Conservation (phyloP, 805 yeast species). For the Schizosaccharomyces japonicus region DNA sequence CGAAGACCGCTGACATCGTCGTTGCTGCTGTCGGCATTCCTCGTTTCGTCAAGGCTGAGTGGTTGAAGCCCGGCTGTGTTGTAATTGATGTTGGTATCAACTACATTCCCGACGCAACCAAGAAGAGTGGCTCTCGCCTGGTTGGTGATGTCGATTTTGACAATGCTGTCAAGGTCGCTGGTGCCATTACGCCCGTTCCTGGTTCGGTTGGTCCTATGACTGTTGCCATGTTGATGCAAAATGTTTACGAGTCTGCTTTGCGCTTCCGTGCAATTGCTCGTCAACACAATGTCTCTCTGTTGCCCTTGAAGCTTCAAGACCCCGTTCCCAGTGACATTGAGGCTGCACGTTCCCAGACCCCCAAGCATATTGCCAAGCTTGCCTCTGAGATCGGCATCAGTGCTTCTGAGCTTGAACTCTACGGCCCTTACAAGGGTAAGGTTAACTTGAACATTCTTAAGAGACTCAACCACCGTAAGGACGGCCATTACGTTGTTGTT, state of each 20-base stretch:
- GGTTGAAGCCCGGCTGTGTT: constrained; percentile 65
- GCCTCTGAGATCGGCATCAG: constrained; percentile 67
- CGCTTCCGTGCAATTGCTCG: constrained; percentile 24
- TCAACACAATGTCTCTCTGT: constrained; percentile 28
- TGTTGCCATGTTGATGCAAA: constrained; percentile 78
- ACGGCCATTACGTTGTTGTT: constrained; percentile 75
- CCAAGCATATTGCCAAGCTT: constrained; percentile 52
- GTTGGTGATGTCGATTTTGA: constrained; percentile 90
- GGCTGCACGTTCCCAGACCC: constrained; percentile 69
- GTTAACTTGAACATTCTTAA: constrained; percentile 44
- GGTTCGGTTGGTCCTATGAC: constrained; percentile 99
- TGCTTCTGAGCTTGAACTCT: constrained; percentile 60
- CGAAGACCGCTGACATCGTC: constrained; percentile 59
- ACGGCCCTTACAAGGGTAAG: constrained; percentile 77
- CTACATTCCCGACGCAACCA: constrained; percentile 50
- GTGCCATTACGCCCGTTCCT: constrained; percentile 81
- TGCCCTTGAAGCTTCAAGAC: constrained; percentile 27
- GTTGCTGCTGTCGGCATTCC: constrained; percentile 84
- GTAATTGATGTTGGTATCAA: constrained; percentile 92
- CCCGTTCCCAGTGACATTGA: constrained; percentile 86
- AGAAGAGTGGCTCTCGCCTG: constrained; percentile 54
- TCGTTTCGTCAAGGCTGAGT: constrained; percentile 59
- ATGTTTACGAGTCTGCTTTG: constrained; percentile 61
- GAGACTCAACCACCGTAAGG: constrained; percentile 35
- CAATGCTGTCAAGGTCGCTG: constrained; percentile 36